Conservation (phyloP, 2,329 filamentous ascomycete species). For the Trichoderma simmonsii region DNA sequence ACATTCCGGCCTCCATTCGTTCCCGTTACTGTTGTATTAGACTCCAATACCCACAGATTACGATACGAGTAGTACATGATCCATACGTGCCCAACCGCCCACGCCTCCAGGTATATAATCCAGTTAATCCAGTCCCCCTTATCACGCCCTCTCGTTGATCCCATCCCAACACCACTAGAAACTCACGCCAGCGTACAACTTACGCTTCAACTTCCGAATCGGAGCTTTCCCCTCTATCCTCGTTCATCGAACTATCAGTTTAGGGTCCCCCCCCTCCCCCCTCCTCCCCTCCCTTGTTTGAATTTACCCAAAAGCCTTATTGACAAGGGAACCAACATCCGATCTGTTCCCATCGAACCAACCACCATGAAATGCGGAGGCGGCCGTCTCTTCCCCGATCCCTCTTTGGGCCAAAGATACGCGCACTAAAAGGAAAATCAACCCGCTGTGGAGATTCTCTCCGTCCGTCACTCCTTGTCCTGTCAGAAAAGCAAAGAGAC, state of each 20-base stretch:
- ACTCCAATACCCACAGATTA: background rate
- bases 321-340: background rate
- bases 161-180: background rate
- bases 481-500: background rate
- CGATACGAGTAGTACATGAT: background rate
- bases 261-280: background rate
- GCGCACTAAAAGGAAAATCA: background rate
- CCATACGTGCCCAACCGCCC: background rate
- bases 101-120: background rate
- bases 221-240: background rate
- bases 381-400: background rate
- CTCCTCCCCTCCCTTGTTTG: background rate
- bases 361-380: conserved; percentile 11
- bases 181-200: background rate
- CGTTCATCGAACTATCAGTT: background rate
- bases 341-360: background rate
- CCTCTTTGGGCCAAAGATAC: conserved; percentile 18
- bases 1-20: background rate
- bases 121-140: background rate
- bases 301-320: background rate
- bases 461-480: background rate
- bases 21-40: background rate
- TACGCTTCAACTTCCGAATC: conserved; percentile 7
- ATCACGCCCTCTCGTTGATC: background rate
- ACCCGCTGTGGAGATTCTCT: background rate